Evolutionary conservation across 2,329 filamentous ascomycete genomes (phyloP).

Genomic region (Elsinoe perseae): DNA sequence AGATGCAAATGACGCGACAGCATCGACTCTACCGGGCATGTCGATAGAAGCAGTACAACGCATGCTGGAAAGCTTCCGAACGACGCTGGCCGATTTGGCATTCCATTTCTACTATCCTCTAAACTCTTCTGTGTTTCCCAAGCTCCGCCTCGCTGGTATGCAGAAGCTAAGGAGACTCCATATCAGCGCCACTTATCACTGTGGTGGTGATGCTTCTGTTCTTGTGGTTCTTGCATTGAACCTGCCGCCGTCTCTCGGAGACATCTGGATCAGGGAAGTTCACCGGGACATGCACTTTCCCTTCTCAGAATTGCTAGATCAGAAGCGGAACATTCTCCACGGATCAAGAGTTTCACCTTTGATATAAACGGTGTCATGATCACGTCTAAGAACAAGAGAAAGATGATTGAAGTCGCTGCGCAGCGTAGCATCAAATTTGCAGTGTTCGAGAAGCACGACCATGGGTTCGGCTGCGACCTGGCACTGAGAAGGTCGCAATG

Average conservation of each 20-base stretch:
- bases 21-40: neutral
- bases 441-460: neutral
- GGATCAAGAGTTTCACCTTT: neutral
- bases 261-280: neutral
- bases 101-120: too few species aligned
- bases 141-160: too few species aligned
- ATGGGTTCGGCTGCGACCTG: too few species aligned
- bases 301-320: neutral
- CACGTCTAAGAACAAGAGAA: neutral
- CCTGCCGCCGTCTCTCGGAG: neutral
- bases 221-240: neutral
- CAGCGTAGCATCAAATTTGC: neutral
- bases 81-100: too few species aligned
- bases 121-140: too few species aligned
- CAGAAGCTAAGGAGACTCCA: neutral
- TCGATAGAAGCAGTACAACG: neutral
- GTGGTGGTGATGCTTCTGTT: neutral
- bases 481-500: too few species aligned
- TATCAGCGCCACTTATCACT: neutral
- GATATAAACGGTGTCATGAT: neutral
- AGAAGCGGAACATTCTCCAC: neutral
- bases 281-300: neutral
- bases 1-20: neutral
- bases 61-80: too few species aligned
- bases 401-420: neutral